Percentiles rank a stretch among this genome's conserved stretches.
phyloP scores from a whole-genome alignment of 805 yeast genomes.

The Ogataea philodendri region DNA sequence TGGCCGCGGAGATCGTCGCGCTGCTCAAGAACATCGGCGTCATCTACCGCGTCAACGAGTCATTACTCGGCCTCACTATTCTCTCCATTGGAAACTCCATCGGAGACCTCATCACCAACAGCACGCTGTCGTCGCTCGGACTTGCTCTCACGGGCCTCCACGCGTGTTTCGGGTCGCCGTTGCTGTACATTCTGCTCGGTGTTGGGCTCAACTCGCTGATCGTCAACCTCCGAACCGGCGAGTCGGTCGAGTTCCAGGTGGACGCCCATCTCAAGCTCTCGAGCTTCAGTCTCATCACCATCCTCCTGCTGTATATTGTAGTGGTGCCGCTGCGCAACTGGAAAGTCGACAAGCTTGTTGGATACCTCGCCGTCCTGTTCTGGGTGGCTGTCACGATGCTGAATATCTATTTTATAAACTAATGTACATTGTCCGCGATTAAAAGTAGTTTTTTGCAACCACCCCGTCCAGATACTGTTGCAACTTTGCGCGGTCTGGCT shows the following conservation, averaged over 20 bases:
- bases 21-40: conserved; percentile 44
- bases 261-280: conserved; percentile 39
- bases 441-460: conserved; percentile 12
- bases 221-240: conserved; percentile 20
- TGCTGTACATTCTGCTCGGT: conserved; percentile 47
- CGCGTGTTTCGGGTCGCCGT: conserved; percentile 55
- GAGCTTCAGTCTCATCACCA: conserved; percentile 39
- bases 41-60: conserved; percentile 44
- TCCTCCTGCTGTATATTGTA: conserved; percentile 38
- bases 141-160: conserved; percentile 45
- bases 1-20: conserved; percentile 31
- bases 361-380: conserved; percentile 31
- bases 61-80: conserved; percentile 46
- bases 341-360: conserved; percentile 43
- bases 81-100: conserved; percentile 51
- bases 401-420: conserved; percentile 13
- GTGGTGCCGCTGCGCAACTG: conserved; percentile 46
- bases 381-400: conserved; percentile 32
- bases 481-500: conserved; percentile 1
- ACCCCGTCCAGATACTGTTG: conserved; percentile 5
- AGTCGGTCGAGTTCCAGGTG: conserved; percentile 36
- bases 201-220: conserved; percentile 47
- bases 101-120: conserved; percentile 51
- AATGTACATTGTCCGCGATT: conserved; percentile 3
- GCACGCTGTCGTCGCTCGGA: conserved; percentile 39